A percentile compares a stretch with the other conserved stretches of the same genome.
Evolutionary conservation across 805 yeast species (phyloP).

Genomic region (Spencermartinsiella europaea): DNA sequence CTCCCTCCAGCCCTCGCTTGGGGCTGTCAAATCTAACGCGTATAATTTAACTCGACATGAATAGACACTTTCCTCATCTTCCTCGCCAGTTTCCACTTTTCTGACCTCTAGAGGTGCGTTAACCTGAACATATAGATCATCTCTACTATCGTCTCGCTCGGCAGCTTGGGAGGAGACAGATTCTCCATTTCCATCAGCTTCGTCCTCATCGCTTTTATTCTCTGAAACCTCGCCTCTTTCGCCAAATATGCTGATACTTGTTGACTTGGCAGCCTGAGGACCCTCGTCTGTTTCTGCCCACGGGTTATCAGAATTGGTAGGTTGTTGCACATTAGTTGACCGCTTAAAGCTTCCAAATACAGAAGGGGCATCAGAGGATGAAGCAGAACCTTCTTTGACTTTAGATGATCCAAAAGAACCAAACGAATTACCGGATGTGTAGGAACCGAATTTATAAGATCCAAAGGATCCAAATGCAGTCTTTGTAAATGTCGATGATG

Average conservation of each 20-base stretch:
- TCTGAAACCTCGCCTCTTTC: conserved; percentile 29
- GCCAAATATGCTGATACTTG: conserved; percentile 28
- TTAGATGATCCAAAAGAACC: neutral
- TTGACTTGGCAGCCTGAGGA: neutral
- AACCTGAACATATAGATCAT: conserved; percentile 32
- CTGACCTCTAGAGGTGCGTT: conserved; percentile 27
- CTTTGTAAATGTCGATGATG: neutral
- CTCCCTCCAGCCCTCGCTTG: conserved; percentile 88
- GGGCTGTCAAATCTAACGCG: conserved; percentile 58
- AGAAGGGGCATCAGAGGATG: neutral
- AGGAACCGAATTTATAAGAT: neutral
- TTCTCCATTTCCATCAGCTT: conserved; percentile 20
- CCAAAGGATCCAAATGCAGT: neutral
- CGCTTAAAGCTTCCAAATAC: neutral
- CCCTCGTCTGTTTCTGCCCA: conserved; percentile 2
- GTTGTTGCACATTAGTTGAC: neutral
- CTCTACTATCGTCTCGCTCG: conserved; percentile 27
- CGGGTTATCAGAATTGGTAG: neutral
- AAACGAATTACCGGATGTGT: neutral
- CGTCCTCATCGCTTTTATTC: conserved; percentile 26
- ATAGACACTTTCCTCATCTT: conserved; percentile 65
- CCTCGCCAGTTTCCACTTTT: conserved; percentile 80
- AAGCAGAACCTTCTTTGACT: neutral
- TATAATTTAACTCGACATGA: conserved; percentile 75
- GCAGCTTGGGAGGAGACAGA: neutral